Evolutionary conservation across 768 basidiomycete species (phyloP), one percentile per base, ranked within the genome.

Genomic region (Postia placenta): DNA sequence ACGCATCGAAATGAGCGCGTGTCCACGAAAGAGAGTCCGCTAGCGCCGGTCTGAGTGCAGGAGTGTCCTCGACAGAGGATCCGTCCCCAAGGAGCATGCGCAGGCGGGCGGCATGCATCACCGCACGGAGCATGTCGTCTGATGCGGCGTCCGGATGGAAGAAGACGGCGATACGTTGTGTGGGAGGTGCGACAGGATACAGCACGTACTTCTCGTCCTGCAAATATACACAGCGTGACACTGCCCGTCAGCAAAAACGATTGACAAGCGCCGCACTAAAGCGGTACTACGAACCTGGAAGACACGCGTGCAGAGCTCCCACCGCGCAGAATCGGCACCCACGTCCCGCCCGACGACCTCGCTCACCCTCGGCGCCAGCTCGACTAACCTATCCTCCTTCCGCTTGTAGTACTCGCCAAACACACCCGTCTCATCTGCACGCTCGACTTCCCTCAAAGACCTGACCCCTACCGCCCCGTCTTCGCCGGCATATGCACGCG

Each of bases 391-490:
- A 42, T 61, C 57, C 33, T 38, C 25, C 48, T 54, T 57, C 22
- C 22, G 39, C 54, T 54, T 58, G 51, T 54, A 63, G 52, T 57
- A 63, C 54, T 63, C 62, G 20, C 62, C 62, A 51, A 58, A 63
- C 22, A 55, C 12, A 5, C 62, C 62, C 14, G 54, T 61, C 33
- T 43, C 46, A 3, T 38, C 6, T 3, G 37, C 42, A n/a, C 7
- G 19, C 35, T 60, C 59, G 14, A 63, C 35, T 25, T 58, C 51
- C 22, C 38, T 45, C 11, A 60, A 51, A 22, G 59, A 48, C 0
- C 40, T 38, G 17, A 60, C 48, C 5, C 30, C 26, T 17, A 17
- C n/a, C 11, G 36, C 24, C 30, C 24, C 44, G 24, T 46, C 39
- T 12, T 41, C 41, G 11, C 42, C 47, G 14, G 52, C 54, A 47